A percentile compares a stretch with the other conserved stretches of the same genome.
Evolutionary conservation across 257 asterid genomes (phyloP).

Genomic region (Jaltomata sinuosa): DNA sequence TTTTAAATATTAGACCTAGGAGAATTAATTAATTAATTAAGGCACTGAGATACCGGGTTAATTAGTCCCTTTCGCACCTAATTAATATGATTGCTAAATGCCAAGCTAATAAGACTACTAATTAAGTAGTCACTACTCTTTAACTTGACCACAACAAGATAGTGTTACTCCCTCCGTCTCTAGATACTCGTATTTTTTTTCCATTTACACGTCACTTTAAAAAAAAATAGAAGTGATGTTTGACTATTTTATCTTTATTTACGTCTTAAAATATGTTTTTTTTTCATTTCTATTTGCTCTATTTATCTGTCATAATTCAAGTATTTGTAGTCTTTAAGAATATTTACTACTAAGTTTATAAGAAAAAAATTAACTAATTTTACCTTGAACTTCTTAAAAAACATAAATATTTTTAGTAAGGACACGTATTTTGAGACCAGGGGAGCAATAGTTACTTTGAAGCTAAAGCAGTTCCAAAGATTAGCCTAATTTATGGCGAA

Average conservation of each 20-base stretch:
- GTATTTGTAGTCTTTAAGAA: too few species aligned
- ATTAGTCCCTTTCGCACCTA: not conserved
- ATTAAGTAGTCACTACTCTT: not conserved
- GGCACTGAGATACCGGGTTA: not conserved
- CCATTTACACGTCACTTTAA: not conserved
- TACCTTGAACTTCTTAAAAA: too few species aligned
- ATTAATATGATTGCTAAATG: constrained; percentile 1
- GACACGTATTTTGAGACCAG: too few species aligned
- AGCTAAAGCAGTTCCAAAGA: too few species aligned
- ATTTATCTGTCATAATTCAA: too few species aligned
- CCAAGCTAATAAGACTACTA: not conserved
- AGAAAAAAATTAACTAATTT: too few species aligned
- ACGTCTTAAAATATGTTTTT: too few species aligned
- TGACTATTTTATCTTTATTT: not conserved
- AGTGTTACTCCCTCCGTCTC: not conserved
- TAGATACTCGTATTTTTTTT: not conserved
- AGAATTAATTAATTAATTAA: not conserved
- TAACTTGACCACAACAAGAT: not conserved
- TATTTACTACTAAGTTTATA: too few species aligned
- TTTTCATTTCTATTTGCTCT: too few species aligned
- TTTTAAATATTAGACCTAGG: not conserved
- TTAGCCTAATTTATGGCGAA: too few species aligned
- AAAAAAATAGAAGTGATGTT: rapidly evolving
- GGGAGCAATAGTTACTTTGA: not conserved
- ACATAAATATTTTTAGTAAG: too few species aligned